Base-by-base conservation (phyloP, 768 basidiomycete genomes). In the Candolleomyces eurysporus region DNA sequence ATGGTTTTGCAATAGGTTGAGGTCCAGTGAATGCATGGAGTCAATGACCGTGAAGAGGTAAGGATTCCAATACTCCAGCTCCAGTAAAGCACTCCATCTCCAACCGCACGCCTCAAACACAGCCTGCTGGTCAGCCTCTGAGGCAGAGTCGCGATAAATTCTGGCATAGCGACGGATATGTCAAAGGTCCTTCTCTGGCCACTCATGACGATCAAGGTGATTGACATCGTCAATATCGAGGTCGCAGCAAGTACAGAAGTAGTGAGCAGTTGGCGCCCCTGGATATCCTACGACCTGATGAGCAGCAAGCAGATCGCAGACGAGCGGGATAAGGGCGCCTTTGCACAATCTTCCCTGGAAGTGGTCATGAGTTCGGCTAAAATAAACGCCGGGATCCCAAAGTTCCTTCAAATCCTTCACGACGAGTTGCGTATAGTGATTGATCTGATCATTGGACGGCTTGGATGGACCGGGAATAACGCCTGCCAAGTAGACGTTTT, bases 381-480 rank as follows among this genome's bases (percentile, higher is more conserved):
- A n/a, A n/a, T n/a, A n/a, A n/a, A n/a, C n/a, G n/a, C n/a, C n/a
- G n/a, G n/a, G n/a, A n/a, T n/a, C n/a, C n/a, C n/a, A n/a, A n/a
- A n/a, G n/a, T n/a, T 51, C 21, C 0, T 71, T 45, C 2, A 80
- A 65, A 45, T 77, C 72, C 53, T 78, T 68, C 1, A 80, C 66
- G 8, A 80, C 68, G 0, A 73, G 75, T 0, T 40, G 16, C 1
- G 80, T 64, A 9, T 75, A 49, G 46, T 78, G 72, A 21, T 80
- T 78, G 5, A 79, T 67, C 49, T 78, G 64, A 0, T 69, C 45
- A 0, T 64, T 60, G 0, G 66, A 66, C 3, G 79, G 77, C 26
- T 72, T 64, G 1, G 67, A 57, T 0, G 79, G 79, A 0, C 79
- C 77, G 7, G 78, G 77, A 39, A 78, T 75, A 58, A 80, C 64